Percentiles rank a stretch among this genome's conserved stretches.
phyloP scores from a whole-genome alignment of 176 grass and related monocot genomes.

The maize (Zea mays) region Zm-B73-REFERENCE-NAM-5.0 NC_050101.1:158747501-158748000 shows the following conservation, averaged over 20 bases:
- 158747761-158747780: slow-evolving; percentile 95
- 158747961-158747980: slow-evolving; percentile 53
- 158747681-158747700: slow-evolving; percentile 65
- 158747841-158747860: slow-evolving; percentile 99
- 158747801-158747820: slow-evolving; percentile 96
- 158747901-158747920: background rate
- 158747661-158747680: slow-evolving; percentile 65
- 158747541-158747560: slow-evolving; percentile 74
- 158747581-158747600: background rate
- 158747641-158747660: slow-evolving; percentile 49
- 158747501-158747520: slow-evolving; percentile 82
- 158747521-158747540: slow-evolving; percentile 74
- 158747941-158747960: slow-evolving; percentile 41
- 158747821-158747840: slow-evolving; percentile 78
- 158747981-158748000: slow-evolving; percentile 52
- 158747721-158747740: slow-evolving; percentile 84
- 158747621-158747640: slow-evolving; percentile 59
- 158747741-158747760: slow-evolving; percentile 73
- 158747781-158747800: slow-evolving; percentile 83
- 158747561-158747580: slow-evolving; percentile 13
- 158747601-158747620: slow-evolving; percentile 29
- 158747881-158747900: slow-evolving; percentile 61
- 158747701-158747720: slow-evolving; percentile 77
- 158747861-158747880: slow-evolving; percentile 80
- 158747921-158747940: slow-evolving; percentile 29